These are phyloP conservation scores for Euphorbia peplus DNA, from an alignment of 345 rosid genomes.

Conservation along the genomic window DNA sequence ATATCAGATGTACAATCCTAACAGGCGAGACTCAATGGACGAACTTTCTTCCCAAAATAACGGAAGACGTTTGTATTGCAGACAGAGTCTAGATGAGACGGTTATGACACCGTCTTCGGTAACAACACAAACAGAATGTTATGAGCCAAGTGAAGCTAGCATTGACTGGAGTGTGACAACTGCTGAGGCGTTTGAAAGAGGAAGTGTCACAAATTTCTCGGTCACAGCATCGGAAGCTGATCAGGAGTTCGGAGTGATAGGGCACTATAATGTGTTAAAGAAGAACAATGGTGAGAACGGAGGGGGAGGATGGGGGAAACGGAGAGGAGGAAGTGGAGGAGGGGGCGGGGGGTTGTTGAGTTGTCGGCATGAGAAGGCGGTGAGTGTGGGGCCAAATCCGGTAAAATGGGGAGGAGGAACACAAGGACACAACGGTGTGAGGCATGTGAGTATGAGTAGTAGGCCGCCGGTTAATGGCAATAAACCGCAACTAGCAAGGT, in stretches of 20 bases:
- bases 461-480: constrained; percentile 24
- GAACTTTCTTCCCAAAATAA: constrained; percentile 34
- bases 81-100: constrained; percentile 30
- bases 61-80: constrained; percentile 10
- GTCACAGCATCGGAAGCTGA: constrained; percentile 46
- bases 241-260: background rate
- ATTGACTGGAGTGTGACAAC: constrained; percentile 89
- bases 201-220: constrained; percentile 43
- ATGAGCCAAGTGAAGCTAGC: constrained; percentile 90
- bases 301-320: constrained; percentile 19
- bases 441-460: constrained; percentile 43
- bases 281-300: background rate
- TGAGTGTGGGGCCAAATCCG: constrained; percentile 61
- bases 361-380: constrained; percentile 80
- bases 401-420: constrained; percentile 28
- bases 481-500: constrained; percentile 39
- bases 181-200: constrained; percentile 56
- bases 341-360: constrained; percentile 44
- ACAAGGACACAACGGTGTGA: constrained; percentile 17
- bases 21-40: constrained; percentile 54
- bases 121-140: constrained; percentile 42
- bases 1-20: constrained; percentile 24
- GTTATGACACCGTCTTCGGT: constrained; percentile 16
- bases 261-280: background rate
- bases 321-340: constrained; percentile 23